Conservation (phyloP, 2,329 filamentous ascomycete genomes). For the Knoxdaviesia capensis region DNA sequence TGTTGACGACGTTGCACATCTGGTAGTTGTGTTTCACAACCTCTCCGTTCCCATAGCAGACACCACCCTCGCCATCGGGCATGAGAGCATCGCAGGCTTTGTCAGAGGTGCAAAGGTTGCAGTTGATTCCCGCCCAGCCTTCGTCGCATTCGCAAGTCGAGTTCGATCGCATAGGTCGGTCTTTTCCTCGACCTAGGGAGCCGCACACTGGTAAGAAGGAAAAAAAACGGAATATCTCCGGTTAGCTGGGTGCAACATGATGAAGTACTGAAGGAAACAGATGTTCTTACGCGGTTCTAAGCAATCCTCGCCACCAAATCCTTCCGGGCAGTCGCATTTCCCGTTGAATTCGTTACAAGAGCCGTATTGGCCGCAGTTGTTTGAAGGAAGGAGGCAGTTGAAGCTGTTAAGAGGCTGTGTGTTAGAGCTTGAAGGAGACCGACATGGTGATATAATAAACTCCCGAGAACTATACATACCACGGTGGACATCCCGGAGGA, state of each 20-base stretch:
- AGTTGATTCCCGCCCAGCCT: constrained; percentile 94
- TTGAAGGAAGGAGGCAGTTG: constrained; percentile 90
- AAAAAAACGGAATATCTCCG: constrained; percentile 3
- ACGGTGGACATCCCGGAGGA: constrained; percentile 61
- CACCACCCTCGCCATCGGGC: constrained; percentile 59
- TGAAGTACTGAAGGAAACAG: neutral
- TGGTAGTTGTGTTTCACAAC: constrained; percentile 91
- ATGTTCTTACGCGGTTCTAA: constrained; percentile 46
- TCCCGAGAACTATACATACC: constrained; percentile 23
- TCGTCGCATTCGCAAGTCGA: constrained; percentile 69
- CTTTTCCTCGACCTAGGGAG: constrained; percentile 59
- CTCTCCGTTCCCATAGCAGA: constrained; percentile 82
- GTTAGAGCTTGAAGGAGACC: constrained; percentile 16
- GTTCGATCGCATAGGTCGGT: constrained; percentile 55
- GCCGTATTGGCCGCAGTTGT: constrained; percentile 79
- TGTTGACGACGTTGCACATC: constrained; percentile 93
- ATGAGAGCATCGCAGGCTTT: constrained; percentile 75
- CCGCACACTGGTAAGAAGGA: constrained; percentile 46
- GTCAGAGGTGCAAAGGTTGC: constrained; percentile 79
- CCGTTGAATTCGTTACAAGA: constrained; percentile 78
- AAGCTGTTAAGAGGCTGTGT: constrained; percentile 40
- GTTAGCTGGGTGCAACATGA: constrained; percentile 2
- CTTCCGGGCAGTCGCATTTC: constrained; percentile 78
- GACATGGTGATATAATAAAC: constrained; percentile 13
- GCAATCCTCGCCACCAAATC: constrained; percentile 90